These are phyloP conservation scores for Aureobasidium sp. DNA, from an alignment of 2,329 filamentous ascomycete species.

Conservation along the genomic window DNA sequence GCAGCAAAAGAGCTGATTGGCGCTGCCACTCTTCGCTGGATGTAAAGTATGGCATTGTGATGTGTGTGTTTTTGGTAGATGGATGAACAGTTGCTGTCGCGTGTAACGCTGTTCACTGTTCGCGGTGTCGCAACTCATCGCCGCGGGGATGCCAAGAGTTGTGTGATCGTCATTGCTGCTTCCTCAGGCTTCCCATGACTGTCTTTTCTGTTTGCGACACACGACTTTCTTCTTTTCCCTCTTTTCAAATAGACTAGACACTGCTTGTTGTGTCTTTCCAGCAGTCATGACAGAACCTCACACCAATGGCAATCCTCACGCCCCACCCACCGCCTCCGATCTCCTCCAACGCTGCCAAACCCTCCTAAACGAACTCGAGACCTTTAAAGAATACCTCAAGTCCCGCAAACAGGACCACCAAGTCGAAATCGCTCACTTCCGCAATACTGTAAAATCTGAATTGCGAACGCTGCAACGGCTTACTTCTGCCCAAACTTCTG, in stretches of 20 bases:
- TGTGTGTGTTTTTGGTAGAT: not conserved
- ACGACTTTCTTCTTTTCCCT: not conserved
- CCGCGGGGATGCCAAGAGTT: not conserved
- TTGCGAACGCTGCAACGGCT: slow-evolving; percentile 24
- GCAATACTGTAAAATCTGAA: slow-evolving; percentile 27
- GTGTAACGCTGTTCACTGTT: not conserved
- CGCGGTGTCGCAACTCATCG: not conserved
- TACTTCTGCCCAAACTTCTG: slow-evolving; percentile 1
- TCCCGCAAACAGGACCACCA: slow-evolving; percentile 27
- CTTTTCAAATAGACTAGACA: too few species aligned
- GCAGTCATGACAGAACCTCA: not conserved
- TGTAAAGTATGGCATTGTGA: slow-evolving; percentile 64
- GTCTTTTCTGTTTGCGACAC: not conserved
- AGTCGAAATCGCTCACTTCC: slow-evolving; percentile 26
- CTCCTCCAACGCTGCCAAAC: slow-evolving; percentile 30
- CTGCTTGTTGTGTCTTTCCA: not conserved
- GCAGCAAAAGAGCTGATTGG: slow-evolving; percentile 74
- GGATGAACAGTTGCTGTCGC: not conserved
- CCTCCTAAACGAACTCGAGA: slow-evolving; percentile 33
- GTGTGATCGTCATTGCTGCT: not conserved
- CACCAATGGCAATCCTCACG: not conserved
- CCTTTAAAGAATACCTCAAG: slow-evolving; percentile 28
- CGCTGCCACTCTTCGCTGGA: slow-evolving; percentile 87
- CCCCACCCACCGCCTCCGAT: slow-evolving; percentile 13
- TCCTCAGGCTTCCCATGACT: not conserved